Evolutionary conservation across 768 basidiomycete species (phyloP).

Genomic region (Leccinum ochraceum): DNA sequence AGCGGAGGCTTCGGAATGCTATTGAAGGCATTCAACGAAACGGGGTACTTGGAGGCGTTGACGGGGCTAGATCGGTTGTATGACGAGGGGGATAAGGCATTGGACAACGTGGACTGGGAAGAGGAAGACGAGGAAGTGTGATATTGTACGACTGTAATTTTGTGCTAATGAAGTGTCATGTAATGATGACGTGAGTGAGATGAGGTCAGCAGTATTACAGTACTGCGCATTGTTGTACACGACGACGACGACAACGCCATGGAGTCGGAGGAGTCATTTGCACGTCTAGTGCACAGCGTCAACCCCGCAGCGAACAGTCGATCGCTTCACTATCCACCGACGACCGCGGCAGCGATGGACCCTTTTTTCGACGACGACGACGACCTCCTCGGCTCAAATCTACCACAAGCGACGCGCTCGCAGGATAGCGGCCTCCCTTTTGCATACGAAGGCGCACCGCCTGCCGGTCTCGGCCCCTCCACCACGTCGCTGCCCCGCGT

Average conservation of each 20-base stretch:
- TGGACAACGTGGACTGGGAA: slow-evolving; percentile 79
- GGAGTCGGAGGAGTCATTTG: slow-evolving; percentile 31
- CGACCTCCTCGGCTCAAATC: slow-evolving; percentile 35
- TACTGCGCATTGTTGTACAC: background rate
- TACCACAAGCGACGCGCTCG: slow-evolving; percentile 38
- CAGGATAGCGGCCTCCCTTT: slow-evolving; percentile 58
- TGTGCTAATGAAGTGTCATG: too few relatives aligned
- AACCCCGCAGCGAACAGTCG: slow-evolving; percentile 27
- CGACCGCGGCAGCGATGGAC: slow-evolving; percentile 48
- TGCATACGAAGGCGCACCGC: slow-evolving; percentile 56
- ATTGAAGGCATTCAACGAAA: slow-evolving; percentile 79
- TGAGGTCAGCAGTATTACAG: slow-evolving; percentile 12
- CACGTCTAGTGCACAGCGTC: slow-evolving; percentile 26
- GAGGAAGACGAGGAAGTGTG: slow-evolving; percentile 44
- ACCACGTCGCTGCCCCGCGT: slow-evolving; percentile 40
- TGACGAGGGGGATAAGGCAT: slow-evolving; percentile 66
- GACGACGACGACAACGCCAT: slow-evolving; percentile 20
- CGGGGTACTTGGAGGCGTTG: slow-evolving; percentile 67
- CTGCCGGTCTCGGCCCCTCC: slow-evolving; percentile 56
- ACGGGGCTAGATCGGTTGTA: slow-evolving; percentile 81
- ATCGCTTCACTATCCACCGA: slow-evolving; percentile 54
- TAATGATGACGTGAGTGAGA: background rate
- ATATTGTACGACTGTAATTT: background rate
- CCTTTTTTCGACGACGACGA: slow-evolving; percentile 86
- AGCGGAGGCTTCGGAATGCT: slow-evolving; percentile 80